Evolutionary conservation across 2,329 filamentous ascomycete species (phyloP).

Genomic region (Colletotrichum sp.): DNA sequence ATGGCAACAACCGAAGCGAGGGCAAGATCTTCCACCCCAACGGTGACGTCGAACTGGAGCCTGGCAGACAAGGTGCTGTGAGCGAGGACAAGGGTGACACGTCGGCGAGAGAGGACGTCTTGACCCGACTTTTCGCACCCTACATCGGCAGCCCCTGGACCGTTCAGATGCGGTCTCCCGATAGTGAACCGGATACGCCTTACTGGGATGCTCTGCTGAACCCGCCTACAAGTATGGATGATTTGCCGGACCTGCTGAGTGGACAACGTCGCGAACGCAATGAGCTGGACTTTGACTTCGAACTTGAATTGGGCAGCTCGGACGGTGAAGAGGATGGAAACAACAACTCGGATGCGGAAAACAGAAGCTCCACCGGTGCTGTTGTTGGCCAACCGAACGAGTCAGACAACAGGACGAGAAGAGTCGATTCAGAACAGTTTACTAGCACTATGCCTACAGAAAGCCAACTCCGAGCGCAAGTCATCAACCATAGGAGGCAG

Average conservation of each 20-base stretch:
- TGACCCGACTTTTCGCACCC: constrained; percentile 57
- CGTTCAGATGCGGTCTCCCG: constrained; percentile 33
- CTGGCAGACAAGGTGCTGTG: constrained; percentile 62
- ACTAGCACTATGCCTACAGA: constrained; percentile 40
- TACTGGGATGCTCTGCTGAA: constrained; percentile 51
- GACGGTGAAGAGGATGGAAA: constrained; percentile 28
- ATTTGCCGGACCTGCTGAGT: constrained; percentile 45
- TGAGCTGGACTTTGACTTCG: constrained; percentile 21
- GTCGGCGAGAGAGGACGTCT: constrained; percentile 64
- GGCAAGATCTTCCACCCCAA: constrained; percentile 69
- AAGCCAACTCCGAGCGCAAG: constrained; percentile 44
- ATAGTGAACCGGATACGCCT: constrained; percentile 37
- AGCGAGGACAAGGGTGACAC: constrained; percentile 66
- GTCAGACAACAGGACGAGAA: background rate
- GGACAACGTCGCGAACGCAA: constrained; percentile 24
- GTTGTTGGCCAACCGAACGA: background rate
- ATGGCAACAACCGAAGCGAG: constrained; percentile 64
- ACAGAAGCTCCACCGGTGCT: constrained; percentile 11
- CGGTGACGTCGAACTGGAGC: constrained; percentile 68
- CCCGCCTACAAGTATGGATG: constrained; percentile 48
- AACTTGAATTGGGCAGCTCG: constrained; percentile 19
- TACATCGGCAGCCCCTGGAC: constrained; percentile 18
- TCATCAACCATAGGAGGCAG: constrained; percentile 39
- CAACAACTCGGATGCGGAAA: constrained; percentile 30
- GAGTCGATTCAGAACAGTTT: constrained; percentile 30